Conservation (phyloP, 2,329 filamentous ascomycete genomes). For the Claviceps humidiphila region DNA sequence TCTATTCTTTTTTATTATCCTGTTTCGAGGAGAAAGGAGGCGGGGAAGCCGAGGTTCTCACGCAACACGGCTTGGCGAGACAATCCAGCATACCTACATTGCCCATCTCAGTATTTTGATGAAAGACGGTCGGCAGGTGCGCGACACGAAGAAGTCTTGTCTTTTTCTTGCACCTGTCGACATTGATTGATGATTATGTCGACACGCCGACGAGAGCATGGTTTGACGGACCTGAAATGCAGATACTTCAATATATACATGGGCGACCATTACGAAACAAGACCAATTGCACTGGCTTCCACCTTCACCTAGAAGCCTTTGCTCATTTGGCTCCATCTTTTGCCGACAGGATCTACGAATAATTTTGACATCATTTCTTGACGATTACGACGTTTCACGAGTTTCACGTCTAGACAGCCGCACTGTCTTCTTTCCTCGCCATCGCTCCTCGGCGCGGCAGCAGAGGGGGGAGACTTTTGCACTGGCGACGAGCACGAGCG, state of each 20-base stretch:
- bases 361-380: constrained; percentile 17
- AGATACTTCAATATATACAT: constrained; percentile 25
- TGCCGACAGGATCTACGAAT: constrained; percentile 7
- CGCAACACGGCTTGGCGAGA: not conserved
- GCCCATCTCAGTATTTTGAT: constrained; percentile 2
- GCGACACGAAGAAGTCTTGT: not conserved
- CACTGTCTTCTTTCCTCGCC: constrained; percentile 18
- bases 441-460: constrained; percentile 17
- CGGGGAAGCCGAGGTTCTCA: not conserved
- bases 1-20: not conserved
- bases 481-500: constrained; percentile 24
- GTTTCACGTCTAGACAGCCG: constrained; percentile 33
- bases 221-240: constrained; percentile 26
- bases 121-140: constrained; percentile 7
- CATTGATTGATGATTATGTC: constrained; percentile 28
- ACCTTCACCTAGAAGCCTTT: constrained; percentile 11
- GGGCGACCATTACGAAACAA: constrained; percentile 26
- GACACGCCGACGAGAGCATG: constrained; percentile 23
- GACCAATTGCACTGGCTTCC: constrained; percentile 19
- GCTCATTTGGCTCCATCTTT: constrained; percentile 1
- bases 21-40: not conserved
- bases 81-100: constrained; percentile 3
- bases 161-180: not conserved
- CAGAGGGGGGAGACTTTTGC: constrained; percentile 16
- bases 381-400: constrained; percentile 34